Conservation (phyloP, 208 protist genomes). For the Acanthamoeba royreba region DNA sequence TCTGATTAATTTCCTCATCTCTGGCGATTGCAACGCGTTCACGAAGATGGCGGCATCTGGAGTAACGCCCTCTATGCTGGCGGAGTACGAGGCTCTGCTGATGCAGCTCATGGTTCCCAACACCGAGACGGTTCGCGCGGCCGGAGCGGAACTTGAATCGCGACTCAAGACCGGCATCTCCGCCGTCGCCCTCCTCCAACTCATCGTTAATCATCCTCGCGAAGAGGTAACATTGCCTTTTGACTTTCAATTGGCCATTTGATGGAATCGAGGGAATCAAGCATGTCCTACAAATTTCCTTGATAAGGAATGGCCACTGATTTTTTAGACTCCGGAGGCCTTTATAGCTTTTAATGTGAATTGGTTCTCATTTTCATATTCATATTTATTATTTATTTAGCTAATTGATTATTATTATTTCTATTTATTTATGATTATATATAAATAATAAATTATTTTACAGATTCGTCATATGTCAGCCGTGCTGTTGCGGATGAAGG, state of each 20-base stretch:
- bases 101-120: conserved; percentile 2
- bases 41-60: conserved; percentile 15
- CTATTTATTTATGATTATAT: not conserved
- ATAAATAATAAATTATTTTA: not conserved
- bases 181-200: not conserved
- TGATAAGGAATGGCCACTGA: no score
- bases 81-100: not conserved
- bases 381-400: not conserved
- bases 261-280: no score
- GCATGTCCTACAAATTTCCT: no score
- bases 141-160: conserved; percentile 6
- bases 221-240: not conserved
- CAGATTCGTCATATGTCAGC: conserved; percentile 7
- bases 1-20: not conserved
- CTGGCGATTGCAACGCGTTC: not conserved
- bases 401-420: not conserved
- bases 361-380: not conserved
- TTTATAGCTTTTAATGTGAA: not conserved
- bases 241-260: not conserved
- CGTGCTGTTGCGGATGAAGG: conserved; percentile 30
- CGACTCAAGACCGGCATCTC: not conserved
- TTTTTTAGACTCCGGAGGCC: no score
- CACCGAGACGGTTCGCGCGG: not conserved
- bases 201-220: not conserved
- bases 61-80: not conserved